A percentile compares a stretch with the other conserved stretches of the same genome.
These are phyloP conservation scores for Priceomyces fermenticarens DNA, from an alignment of 805 yeast species.

Conservation along the genomic window DNA sequence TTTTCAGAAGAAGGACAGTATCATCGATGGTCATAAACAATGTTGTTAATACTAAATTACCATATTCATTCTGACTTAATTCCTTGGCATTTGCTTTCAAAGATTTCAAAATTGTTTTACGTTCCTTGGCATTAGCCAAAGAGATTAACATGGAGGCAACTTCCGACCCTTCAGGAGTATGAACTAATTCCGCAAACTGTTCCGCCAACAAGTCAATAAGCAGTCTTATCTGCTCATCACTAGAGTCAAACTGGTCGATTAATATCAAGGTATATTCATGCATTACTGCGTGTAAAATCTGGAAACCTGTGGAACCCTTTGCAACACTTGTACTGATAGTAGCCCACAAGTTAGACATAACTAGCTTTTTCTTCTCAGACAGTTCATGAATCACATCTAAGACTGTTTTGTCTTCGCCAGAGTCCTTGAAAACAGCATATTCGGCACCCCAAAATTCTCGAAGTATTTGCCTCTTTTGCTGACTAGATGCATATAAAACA, in stretches of 20 bases:
- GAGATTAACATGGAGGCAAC: slow-evolving; percentile 83
- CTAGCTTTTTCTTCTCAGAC: slow-evolving; percentile 73
- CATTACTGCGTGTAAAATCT: slow-evolving; percentile 94
- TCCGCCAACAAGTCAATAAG: slow-evolving; percentile 80
- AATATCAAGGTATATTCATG: slow-evolving; percentile 77
- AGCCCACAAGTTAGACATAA: slow-evolving; percentile 71
- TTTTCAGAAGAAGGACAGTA: slow-evolving; percentile 75
- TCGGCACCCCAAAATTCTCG: slow-evolving; percentile 97
- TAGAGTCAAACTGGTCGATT: slow-evolving; percentile 43
- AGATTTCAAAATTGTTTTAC: slow-evolving; percentile 70
- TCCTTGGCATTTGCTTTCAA: slow-evolving; percentile 75
- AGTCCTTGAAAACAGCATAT: slow-evolving; percentile 83
- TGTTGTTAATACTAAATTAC: slow-evolving; percentile 76
- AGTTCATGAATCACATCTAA: slow-evolving; percentile 63
- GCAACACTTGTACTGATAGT: slow-evolving; percentile 89
- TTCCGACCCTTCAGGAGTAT: slow-evolving; percentile 90
- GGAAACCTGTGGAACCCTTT: slow-evolving; percentile 95
- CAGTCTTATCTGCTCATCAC: slow-evolving; percentile 65
- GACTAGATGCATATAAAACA: slow-evolving; percentile 77
- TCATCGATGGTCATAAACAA: slow-evolving; percentile 89
- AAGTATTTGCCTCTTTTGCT: slow-evolving; percentile 86
- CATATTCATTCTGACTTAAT: slow-evolving; percentile 79
- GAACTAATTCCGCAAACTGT: slow-evolving; percentile 91
- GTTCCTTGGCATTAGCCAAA: slow-evolving; percentile 85
- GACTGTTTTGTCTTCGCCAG: slow-evolving; percentile 60